Evolutionary conservation across 129 eudicot genomes (phyloP).

Genomic region (Centella asiatica): DNA sequence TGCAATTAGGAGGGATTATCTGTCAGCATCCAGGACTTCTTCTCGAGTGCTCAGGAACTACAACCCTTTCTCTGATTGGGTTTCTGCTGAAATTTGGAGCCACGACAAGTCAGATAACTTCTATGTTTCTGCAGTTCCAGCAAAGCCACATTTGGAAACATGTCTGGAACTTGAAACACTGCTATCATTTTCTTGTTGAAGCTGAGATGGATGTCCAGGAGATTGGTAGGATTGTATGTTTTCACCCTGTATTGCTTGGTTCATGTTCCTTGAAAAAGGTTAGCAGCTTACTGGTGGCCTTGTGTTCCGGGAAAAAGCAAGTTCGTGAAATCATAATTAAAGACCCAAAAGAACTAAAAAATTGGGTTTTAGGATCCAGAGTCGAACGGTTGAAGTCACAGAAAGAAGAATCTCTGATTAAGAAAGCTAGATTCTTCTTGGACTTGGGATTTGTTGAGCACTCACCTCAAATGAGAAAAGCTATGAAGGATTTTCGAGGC

Average conservation of each 20-base stretch:
- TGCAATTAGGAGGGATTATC: slow-evolving; percentile 35
- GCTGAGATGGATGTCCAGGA: slow-evolving; percentile 48
- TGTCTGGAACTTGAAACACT: slow-evolving; percentile 35
- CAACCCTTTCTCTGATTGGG: slow-evolving; percentile 29
- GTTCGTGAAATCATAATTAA: slow-evolving; percentile 47
- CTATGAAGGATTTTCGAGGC: slow-evolving; percentile 57
- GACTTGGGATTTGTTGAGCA: slow-evolving; percentile 56
- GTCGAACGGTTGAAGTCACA: slow-evolving; percentile 19
- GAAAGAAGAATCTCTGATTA: slow-evolving; percentile 15
- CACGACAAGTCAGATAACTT: slow-evolving; percentile 26
- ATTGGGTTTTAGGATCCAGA: slow-evolving; percentile 46
- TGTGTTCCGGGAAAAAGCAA: slow-evolving; percentile 46
- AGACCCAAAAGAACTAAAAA: slow-evolving; percentile 47
- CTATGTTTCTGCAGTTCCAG: slow-evolving; percentile 44
- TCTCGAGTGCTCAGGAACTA: slow-evolving; percentile 41
- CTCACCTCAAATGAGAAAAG: slow-evolving; percentile 53
- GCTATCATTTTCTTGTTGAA: slow-evolving; percentile 45
- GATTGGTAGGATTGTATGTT: slow-evolving; percentile 36
- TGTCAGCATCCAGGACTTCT: slow-evolving; percentile 35
- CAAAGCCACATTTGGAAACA: slow-evolving; percentile 23
- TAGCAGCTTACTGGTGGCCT: slow-evolving; percentile 24
- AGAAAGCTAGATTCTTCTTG: slow-evolving; percentile 44
- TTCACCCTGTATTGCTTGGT: slow-evolving; percentile 48
- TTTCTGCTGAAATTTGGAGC: slow-evolving; percentile 63
- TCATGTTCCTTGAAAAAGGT: slow-evolving; percentile 43